These are phyloP conservation scores for Aspergillus olivimuriae DNA, from an alignment of 495 filamentous ascomycete genomes.

Conservation along the genomic window DNA sequence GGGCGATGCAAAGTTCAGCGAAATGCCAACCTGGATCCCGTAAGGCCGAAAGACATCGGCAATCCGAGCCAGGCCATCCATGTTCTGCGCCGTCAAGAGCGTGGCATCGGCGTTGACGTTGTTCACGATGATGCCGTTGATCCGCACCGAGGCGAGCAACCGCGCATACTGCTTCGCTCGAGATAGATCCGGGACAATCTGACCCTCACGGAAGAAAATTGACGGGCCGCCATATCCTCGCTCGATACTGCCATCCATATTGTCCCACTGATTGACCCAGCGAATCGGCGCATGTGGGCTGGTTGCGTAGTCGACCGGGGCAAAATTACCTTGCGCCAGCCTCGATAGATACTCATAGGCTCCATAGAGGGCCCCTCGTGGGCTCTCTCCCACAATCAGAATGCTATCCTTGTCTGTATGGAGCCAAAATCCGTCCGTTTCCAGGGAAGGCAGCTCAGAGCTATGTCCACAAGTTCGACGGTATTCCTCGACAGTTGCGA, in stretches of 20 bases:
- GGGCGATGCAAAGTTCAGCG: constrained; percentile 63
- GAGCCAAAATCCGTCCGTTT: constrained; percentile 61
- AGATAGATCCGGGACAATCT: constrained; percentile 49
- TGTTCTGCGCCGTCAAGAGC: constrained; percentile 48
- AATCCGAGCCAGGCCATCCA: constrained; percentile 54
- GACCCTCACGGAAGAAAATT: constrained; percentile 59
- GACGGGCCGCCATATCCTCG: constrained; percentile 63
- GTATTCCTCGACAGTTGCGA: constrained; percentile 54
- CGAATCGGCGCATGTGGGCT: constrained; percentile 58
- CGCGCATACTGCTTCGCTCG: constrained; percentile 59
- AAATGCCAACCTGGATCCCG: constrained; percentile 59
- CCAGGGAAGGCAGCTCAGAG: constrained; percentile 36
- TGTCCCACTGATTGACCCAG: constrained; percentile 73
- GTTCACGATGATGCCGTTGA: constrained; percentile 64
- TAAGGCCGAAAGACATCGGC: constrained; percentile 62
- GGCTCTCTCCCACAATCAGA: constrained; percentile 59
- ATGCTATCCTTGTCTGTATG: constrained; percentile 37
- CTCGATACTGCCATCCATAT: constrained; percentile 64
- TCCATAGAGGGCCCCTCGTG: constrained; percentile 63
- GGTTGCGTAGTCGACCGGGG: constrained; percentile 42
- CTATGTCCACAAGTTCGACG: constrained; percentile 25
- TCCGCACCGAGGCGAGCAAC: constrained; percentile 57
- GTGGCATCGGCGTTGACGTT: constrained; percentile 65
- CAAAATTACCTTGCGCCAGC: constrained; percentile 56
- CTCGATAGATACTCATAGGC: constrained; percentile 62